Percentiles rank a stretch among this genome's conserved stretches.
phyloP scores from a whole-genome alignment of 1,284 basidiomycete genomes.

The Leccinum angustisporum region DNA sequence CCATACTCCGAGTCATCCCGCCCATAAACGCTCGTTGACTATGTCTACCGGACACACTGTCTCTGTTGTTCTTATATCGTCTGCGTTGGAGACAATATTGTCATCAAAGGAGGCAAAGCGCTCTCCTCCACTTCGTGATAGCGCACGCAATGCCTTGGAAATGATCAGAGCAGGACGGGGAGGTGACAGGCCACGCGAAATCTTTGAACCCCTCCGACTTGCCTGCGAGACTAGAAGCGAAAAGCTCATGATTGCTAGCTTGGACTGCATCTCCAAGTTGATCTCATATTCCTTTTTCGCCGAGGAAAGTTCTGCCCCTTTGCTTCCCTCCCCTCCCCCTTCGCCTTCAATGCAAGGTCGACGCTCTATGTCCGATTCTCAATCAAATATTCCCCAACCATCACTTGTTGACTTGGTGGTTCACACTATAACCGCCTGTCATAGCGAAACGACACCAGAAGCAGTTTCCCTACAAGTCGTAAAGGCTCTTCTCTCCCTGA shows the following conservation, averaged over 20 bases:
- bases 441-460: conserved; percentile 84
- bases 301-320: conserved; percentile 43
- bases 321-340: conserved; percentile 62
- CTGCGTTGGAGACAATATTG: conserved; percentile 85
- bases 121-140: conserved; percentile 77
- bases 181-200: conserved; percentile 74
- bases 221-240: conserved; percentile 93
- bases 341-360: conserved; percentile 58
- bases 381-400: conserved; percentile 53
- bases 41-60: conserved; percentile 71
- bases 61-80: conserved; percentile 78
- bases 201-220: conserved; percentile 89
- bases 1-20: conserved; percentile 17
- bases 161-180: conserved; percentile 74
- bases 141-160: conserved; percentile 80
- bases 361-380: conserved; percentile 47
- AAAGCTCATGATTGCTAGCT: conserved; percentile 89
- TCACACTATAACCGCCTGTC: conserved; percentile 91
- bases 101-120: conserved; percentile 89
- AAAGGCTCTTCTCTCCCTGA: conserved; percentile 86
- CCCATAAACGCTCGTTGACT: conserved; percentile 64
- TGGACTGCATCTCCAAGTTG: conserved; percentile 95
- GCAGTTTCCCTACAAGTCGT: conserved; percentile 93
- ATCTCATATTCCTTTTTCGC: conserved; percentile 95
- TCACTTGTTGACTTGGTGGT: conserved; percentile 89